Percentiles rank a stretch among this genome's conserved stretches.
phyloP scores from a whole-genome alignment of 108 stramenopile species.

The Skeletonema potamos region DNA sequence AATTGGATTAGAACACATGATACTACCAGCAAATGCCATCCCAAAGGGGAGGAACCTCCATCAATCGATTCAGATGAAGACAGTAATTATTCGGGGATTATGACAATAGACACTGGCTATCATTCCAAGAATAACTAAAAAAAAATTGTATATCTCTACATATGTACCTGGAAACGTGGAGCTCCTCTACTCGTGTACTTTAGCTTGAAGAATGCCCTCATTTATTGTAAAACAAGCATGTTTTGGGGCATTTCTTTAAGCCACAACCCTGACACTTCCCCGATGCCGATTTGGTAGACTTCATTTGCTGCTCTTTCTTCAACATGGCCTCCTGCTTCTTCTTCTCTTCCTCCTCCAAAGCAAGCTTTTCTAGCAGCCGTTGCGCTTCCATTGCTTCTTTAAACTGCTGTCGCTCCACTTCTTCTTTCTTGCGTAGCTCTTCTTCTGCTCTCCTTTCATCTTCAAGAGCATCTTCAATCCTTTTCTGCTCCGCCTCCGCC shows the following conservation, averaged over 20 bases:
- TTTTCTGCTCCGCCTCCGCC: slow-evolving; percentile 58
- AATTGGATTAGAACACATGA: slow-evolving; percentile 27
- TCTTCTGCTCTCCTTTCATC: slow-evolving; percentile 74
- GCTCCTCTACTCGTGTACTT: neutral
- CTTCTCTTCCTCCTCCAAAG: slow-evolving; percentile 53
- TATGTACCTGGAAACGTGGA: neutral
- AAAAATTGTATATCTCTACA: neutral
- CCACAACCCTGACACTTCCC: slow-evolving; percentile 91
- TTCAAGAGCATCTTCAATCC: slow-evolving; percentile 77
- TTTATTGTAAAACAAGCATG: slow-evolving; percentile 65
- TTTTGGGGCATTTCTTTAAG: slow-evolving; percentile 88
- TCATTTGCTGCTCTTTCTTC: slow-evolving; percentile 64
- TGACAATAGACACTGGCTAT: neutral
- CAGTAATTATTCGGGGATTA: neutral
- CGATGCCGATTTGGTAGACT: slow-evolving; percentile 65
- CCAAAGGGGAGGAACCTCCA: slow-evolving; percentile 12
- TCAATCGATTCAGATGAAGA: neutral
- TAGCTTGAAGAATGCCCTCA: neutral
- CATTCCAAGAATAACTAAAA: neutral
- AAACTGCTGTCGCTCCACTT: slow-evolving; percentile 76
- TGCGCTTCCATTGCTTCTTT: slow-evolving; percentile 94
- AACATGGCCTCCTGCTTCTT: slow-evolving; percentile 63
- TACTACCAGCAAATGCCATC: slow-evolving; percentile 36
- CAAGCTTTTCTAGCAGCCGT: slow-evolving; percentile 69
- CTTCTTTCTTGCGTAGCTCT: slow-evolving; percentile 63